Evolutionary conservation across 2,329 filamentous ascomycete species (phyloP), one percentile per base, ranked within the genome.

Genomic region (Immersiporthe knoxdaviesiana): DNA sequence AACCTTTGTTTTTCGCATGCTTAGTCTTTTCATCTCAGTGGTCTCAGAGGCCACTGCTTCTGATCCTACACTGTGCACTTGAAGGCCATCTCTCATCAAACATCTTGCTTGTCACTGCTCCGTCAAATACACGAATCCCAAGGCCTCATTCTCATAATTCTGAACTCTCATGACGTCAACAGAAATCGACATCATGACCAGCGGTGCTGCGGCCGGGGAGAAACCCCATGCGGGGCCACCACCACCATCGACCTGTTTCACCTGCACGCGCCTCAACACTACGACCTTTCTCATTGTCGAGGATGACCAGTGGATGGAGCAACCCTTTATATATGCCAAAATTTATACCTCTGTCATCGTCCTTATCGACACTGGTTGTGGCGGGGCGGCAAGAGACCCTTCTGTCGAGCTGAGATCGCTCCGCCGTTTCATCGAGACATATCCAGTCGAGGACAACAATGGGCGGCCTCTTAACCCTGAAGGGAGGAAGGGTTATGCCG

Each of bases 241-340:
- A 27, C 59, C 56, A 3, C 41, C 65, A 32, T 65, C 68, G 8
- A 70, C 68, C 14, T 68, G 68, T 41, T 68, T 70, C 35, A 61
- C 68, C 14, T 70, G 68, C 56, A 65, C 66, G 68, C 67, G 76
- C 8, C 72, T 84, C 32, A 84, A 84, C 70, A 8, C 47, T 3
- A 77, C 82, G 1, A 84, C 83, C 0, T 84, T 84, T 70, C 73
- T 81, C 11, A 76, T 84, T 30, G 73, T 77, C 21, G 82, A 84
- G 72, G 77, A 81, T 68, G 83, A 84, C 73, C 74, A 74, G 37
- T 84, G 77, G 71, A 71, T 72, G 63, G 82, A 84, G 71, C 76
- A 78, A 47, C 83, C 83, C 2, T 76, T 81, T 69, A 83, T 84
- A n/a, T 84, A 84, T 70, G 79, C 77, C 63, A 84, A 84, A 70